Base-by-base conservation (phyloP, 148 eudicot genomes). In the Camellia granthamiana region DNA sequence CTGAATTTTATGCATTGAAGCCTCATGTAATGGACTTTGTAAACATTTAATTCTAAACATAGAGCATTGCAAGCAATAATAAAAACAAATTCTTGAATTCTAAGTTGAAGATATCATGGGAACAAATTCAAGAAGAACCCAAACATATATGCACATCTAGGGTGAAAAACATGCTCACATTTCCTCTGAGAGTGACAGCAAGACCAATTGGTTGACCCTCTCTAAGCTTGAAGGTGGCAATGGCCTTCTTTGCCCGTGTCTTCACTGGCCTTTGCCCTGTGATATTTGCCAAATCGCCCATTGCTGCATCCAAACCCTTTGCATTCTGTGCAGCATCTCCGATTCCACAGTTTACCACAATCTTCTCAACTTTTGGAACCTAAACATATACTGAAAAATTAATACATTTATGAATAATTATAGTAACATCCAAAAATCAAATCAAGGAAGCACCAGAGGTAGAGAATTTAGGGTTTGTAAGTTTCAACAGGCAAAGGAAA, bases 281-380 rank as follows among this genome's bases (percentile, higher is more conserved):
- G 30, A 96, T 87, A 18, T 83, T 85, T 21, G 98, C 98, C 89
- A 96, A 82, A 56, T 96, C 99, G 59, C 84, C 91, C 52, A 96
- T 80, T 69, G 97, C 98, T 78, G 93, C 88, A 18, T 96, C 99
- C 86, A 96, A 82, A 79, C 98, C 99, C 88, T 93, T 96, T 14
- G 91, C 88, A 85, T 96, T 96, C 83, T 96, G 99, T 18, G 94
- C 93, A 78, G 99, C 99, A 73, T 93, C 97, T 38, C 97, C 99
- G 77, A 95, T 95, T 55, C 97, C 99, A 82, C 97, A 95, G 72
- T 95, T 96, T 84, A 96, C 94, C 23, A 94, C 98, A 63, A 96
- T 86, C 85, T 96, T 96, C 42, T 90, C 90, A 84, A 96, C 63
- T 81, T 96, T 96, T 7, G 99, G 99, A 77, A 96, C 92, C 99